Conservation (phyloP, 306 rosid species). For the Rubus idaeus region DNA sequence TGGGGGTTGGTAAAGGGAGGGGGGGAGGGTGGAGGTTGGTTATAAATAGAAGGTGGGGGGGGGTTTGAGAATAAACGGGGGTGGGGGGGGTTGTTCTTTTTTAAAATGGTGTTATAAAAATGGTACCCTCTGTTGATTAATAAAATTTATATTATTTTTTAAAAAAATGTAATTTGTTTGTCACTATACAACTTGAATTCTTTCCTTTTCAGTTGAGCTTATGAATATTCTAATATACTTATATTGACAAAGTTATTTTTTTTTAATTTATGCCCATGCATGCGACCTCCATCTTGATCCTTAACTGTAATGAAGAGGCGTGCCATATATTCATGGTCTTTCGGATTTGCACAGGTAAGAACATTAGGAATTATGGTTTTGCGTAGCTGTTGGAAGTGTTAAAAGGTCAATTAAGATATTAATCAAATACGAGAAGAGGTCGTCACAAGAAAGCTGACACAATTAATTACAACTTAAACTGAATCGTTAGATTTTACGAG, state of each 20-base stretch:
- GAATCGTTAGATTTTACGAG: background rate
- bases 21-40: no score
- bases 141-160: no score
- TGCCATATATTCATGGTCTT: background rate
- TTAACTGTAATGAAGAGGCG: background rate
- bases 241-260: background rate
- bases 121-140: no score
- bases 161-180: no score
- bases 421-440: background rate
- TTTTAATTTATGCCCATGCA: background rate
- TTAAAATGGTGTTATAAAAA: no score
- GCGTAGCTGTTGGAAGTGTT: background rate
- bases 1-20: no score
- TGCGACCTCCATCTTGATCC: background rate
- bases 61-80: no score
- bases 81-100: no score
- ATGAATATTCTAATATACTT: background rate
- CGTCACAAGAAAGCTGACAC: background rate
- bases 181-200: no score
- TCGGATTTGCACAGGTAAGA: background rate
- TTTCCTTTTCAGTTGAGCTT: no score
- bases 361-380: background rate
- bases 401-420: constrained; percentile 5
- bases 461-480: background rate
- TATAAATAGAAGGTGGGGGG: no score